These are phyloP conservation scores for Aspergillus udagawae DNA, from an alignment of 2,329 filamentous ascomycete species.

Conservation along the genomic window DNA sequence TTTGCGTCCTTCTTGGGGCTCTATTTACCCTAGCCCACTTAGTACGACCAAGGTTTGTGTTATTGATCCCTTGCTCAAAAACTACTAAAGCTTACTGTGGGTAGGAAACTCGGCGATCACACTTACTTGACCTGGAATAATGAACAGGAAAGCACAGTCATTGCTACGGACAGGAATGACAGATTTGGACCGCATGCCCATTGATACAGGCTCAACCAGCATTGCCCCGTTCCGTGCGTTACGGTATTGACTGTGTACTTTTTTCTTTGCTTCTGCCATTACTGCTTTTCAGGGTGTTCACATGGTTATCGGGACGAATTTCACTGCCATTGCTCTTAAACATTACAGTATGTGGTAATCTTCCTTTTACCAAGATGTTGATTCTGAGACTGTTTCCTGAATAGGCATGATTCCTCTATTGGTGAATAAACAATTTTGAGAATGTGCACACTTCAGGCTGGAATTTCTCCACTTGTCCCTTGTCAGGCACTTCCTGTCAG, in stretches of 20 bases:
- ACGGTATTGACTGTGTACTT: background rate
- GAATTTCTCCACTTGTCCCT: background rate
- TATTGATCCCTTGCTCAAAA: background rate
- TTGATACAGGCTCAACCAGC: slow-evolving; percentile 4
- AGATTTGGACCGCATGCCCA: slow-evolving; percentile 26
- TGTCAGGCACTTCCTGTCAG: background rate
- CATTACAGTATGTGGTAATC: background rate
- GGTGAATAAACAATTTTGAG: background rate
- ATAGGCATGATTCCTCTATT: background rate
- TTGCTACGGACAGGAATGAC: slow-evolving; percentile 55
- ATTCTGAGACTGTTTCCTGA: background rate
- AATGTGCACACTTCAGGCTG: background rate
- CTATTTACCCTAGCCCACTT: slow-evolving; percentile 89
- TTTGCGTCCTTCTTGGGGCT: slow-evolving; percentile 83
- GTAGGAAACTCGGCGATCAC: slow-evolving; percentile 93
- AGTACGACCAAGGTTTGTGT: slow-evolving; percentile 74
- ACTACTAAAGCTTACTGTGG: slow-evolving; percentile 5
- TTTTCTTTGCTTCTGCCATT: background rate
- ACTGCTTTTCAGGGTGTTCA: background rate
- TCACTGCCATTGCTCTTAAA: background rate
- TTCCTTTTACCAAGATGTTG: background rate
- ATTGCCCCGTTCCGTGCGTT: background rate
- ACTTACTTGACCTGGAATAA: slow-evolving; percentile 97
- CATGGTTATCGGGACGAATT: background rate
- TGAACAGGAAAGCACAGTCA: slow-evolving; percentile 57